These are phyloP conservation scores for Exophiala viscosa DNA, from an alignment of 2,329 filamentous ascomycete species.

Conservation along the genomic window DNA sequence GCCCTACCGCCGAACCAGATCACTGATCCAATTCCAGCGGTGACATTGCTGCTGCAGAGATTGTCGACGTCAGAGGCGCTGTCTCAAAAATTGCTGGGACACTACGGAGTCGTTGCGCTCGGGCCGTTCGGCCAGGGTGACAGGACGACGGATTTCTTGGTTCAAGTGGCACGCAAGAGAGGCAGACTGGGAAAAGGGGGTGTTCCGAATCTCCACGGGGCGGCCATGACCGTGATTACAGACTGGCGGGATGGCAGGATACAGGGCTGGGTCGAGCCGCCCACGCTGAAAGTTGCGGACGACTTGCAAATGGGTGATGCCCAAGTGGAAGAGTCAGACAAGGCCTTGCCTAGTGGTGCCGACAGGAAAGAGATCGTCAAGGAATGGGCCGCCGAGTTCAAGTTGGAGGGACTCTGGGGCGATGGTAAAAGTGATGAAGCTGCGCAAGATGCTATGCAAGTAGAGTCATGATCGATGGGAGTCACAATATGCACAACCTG, in stretches of 20 bases:
- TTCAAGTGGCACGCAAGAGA: conserved; percentile 91
- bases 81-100: conserved; percentile 71
- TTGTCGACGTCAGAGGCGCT: conserved; percentile 70
- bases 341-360: conserved; percentile 50
- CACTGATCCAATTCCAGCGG: conserved; percentile 83
- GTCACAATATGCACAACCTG: no score
- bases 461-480: conserved; percentile 33
- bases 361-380: conserved; percentile 82
- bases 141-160: conserved; percentile 80
- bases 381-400: conserved; percentile 92
- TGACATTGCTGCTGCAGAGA: conserved; percentile 76
- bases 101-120: conserved; percentile 81
- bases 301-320: conserved; percentile 36
- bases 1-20: conserved; percentile 92
- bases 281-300: conserved; percentile 58
- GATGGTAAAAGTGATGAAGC: conserved; percentile 44
- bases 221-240: conserved; percentile 89
- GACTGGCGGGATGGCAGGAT: conserved; percentile 96
- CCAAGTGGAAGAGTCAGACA: conserved; percentile 35
- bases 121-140: conserved; percentile 65
- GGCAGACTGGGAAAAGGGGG: conserved; percentile 85
- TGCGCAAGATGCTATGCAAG: conserved; percentile 21
- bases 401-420: conserved; percentile 88
- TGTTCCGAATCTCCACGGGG: conserved; percentile 79
- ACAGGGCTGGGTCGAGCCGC: conserved; percentile 83